Conservation (phyloP, 495 filamentous ascomycete species). For the Hypoxylon rickii region DNA sequence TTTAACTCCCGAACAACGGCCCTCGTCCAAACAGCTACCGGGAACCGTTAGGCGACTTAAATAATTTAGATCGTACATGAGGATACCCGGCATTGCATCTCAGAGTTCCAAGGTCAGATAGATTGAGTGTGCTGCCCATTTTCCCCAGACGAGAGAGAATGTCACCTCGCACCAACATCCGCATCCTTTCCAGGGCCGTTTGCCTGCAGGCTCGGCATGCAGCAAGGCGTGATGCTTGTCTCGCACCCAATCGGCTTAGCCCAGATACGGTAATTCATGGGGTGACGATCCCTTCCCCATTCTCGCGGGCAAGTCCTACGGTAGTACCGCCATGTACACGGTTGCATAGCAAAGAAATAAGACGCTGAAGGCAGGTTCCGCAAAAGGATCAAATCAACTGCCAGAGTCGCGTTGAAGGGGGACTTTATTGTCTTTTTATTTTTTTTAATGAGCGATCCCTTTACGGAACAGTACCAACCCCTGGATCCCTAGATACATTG, state of each 20-base stretch:
- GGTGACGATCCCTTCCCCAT: slow-evolving; percentile 30
- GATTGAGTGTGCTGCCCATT: slow-evolving; percentile 9
- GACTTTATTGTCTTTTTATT: too few species aligned
- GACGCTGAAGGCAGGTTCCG: too few species aligned
- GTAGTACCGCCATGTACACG: too few species aligned
- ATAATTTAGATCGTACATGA: slow-evolving; percentile 13
- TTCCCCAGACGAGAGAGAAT: slow-evolving; percentile 24
- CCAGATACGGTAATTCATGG: slow-evolving; percentile 28
- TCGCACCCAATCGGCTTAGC: slow-evolving; percentile 19
- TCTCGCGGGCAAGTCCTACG: slow-evolving; percentile 8
- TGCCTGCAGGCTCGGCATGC: too few species aligned
- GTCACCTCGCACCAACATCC: slow-evolving; percentile 17
- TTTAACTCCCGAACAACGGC: too few species aligned
- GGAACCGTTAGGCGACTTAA: slow-evolving; percentile 26
- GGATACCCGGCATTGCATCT: slow-evolving; percentile 15
- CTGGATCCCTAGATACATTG: too few species aligned
- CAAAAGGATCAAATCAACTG: too few species aligned
- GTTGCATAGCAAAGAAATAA: too few species aligned
- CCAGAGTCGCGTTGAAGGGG: too few species aligned
- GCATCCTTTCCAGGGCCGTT: too few species aligned
- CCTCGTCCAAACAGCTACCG: slow-evolving; percentile 5
- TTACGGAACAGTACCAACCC: too few species aligned
- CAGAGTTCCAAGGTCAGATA: slow-evolving; percentile 6
- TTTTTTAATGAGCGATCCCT: too few species aligned
- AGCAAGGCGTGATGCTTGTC: not conserved